Evolutionary conservation across 345 rosid species (phyloP).

Genomic region (Corymbia maculata): DNA sequence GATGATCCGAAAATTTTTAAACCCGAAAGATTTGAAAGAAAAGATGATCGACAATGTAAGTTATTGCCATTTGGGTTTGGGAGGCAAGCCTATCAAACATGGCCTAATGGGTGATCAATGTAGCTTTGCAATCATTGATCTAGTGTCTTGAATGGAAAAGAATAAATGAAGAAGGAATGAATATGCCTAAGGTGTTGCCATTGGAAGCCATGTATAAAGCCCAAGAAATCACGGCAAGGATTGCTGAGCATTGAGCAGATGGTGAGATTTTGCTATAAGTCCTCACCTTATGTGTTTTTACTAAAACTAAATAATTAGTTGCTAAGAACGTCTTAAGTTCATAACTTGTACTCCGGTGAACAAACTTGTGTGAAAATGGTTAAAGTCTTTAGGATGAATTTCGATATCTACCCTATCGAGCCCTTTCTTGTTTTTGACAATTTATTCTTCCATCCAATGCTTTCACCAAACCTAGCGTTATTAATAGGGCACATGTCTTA

Average conservation of each 20-base stretch:
- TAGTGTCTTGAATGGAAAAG: background rate
- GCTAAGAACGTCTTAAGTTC: too few species aligned
- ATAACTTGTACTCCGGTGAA: too few species aligned
- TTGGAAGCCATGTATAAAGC: slow-evolving; percentile 22
- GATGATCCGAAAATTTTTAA: slow-evolving; percentile 26
- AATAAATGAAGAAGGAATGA: slow-evolving; percentile 10
- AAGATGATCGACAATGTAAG: background rate
- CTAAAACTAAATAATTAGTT: too few species aligned
- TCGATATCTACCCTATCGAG: too few species aligned
- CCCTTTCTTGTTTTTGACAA: too few species aligned
- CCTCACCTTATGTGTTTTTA: background rate
- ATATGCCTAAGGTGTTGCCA: slow-evolving; percentile 27
- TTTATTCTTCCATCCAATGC: too few species aligned
- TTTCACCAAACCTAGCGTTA: too few species aligned
- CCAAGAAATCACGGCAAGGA: background rate
- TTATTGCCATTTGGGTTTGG: background rate
- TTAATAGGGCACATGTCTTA: too few species aligned
- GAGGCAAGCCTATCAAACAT: background rate
- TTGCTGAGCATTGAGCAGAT: background rate
- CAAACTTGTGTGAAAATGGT: too few species aligned
- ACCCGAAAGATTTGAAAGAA: slow-evolving; percentile 34
- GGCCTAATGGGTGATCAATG: background rate
- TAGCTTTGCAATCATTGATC: background rate
- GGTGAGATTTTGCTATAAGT: too few species aligned
- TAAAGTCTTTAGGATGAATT: too few species aligned